A percentile compares a stretch with the other conserved stretches of the same genome.
Evolutionary conservation across 1,284 basidiomycete species (phyloP).

Genomic region (Fomitopsis betulina): DNA sequence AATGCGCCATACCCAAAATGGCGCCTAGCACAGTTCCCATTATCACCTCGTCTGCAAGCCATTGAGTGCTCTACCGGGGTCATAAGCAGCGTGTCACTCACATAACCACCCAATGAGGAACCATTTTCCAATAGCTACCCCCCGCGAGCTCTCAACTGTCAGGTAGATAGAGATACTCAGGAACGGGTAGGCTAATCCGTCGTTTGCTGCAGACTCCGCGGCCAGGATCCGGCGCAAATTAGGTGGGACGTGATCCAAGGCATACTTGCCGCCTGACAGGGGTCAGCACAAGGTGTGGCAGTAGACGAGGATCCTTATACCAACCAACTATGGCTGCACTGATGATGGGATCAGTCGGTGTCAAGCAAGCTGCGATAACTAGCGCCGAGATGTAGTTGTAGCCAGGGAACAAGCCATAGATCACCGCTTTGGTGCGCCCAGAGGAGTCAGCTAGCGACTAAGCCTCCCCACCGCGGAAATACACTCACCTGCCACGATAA

Average conservation of each 20-base stretch:
- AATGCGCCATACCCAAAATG: slow-evolving; percentile 50
- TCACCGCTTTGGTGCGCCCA: slow-evolving; percentile 18
- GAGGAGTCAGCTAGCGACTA: background rate
- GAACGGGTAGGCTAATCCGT: slow-evolving; percentile 91
- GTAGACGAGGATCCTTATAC: slow-evolving; percentile 23
- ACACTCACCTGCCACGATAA: slow-evolving; percentile 53
- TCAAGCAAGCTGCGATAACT: slow-evolving; percentile 85
- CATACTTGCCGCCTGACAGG: slow-evolving; percentile 76
- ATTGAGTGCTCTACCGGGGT: background rate
- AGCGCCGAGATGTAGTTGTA: slow-evolving; percentile 74
- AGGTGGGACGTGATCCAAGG: slow-evolving; percentile 81
- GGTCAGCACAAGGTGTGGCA: background rate
- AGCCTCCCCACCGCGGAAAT: background rate
- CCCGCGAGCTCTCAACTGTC: slow-evolving; percentile 61
- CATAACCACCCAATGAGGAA: slow-evolving; percentile 80
- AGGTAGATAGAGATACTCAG: slow-evolving; percentile 86
- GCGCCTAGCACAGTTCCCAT: slow-evolving; percentile 78
- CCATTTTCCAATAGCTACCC: slow-evolving; percentile 72
- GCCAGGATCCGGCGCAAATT: slow-evolving; percentile 84
- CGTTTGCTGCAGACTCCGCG: slow-evolving; percentile 88
- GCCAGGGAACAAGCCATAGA: slow-evolving; percentile 65
- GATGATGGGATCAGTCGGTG: slow-evolving; percentile 90
- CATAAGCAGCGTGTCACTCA: slow-evolving; percentile 29
- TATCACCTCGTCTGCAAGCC: slow-evolving; percentile 73
- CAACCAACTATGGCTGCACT: slow-evolving; percentile 59